Conservation (phyloP, 257 asterid species). For the Marsdenia floribunda region DNA sequence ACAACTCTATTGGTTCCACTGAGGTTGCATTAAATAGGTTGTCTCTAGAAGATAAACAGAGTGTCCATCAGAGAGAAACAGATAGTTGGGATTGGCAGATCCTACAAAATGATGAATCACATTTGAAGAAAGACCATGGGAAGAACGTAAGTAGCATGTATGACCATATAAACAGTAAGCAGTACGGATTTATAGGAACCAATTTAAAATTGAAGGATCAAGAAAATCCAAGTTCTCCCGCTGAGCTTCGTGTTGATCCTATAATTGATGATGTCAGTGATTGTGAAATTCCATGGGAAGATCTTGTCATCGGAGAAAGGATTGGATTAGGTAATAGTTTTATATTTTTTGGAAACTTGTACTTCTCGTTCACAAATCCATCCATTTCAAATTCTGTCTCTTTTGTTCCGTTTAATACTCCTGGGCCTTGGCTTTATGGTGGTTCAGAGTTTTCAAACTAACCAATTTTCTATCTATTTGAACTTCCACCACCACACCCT, state of each 20-base stretch:
- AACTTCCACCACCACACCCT: neutral
- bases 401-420: neutral
- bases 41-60: slow-evolving; percentile 29
- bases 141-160: slow-evolving; percentile 22
- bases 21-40: slow-evolving; percentile 36
- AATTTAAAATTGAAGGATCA: slow-evolving; percentile 36
- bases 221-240: slow-evolving; percentile 41
- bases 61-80: slow-evolving; percentile 32
- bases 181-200: slow-evolving; percentile 25
- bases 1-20: slow-evolving; percentile 28
- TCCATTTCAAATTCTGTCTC: neutral
- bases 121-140: slow-evolving; percentile 22
- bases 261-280: slow-evolving; percentile 93
- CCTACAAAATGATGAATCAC: slow-evolving; percentile 28
- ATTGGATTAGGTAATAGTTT: slow-evolving; percentile 86
- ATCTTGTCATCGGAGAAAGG: slow-evolving; percentile 92
- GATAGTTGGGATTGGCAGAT: slow-evolving; percentile 27
- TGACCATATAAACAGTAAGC: slow-evolving; percentile 33
- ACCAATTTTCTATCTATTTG: neutral
- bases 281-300: slow-evolving; percentile 98
- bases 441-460: neutral
- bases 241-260: slow-evolving; percentile 44
- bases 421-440: neutral
- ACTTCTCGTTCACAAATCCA: too few relatives aligned
- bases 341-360: neutral